Evolutionary conservation across 306 rosid species (phyloP), one percentile per base, ranked within the genome.

Genomic region (Ceratonia siliqua): DNA sequence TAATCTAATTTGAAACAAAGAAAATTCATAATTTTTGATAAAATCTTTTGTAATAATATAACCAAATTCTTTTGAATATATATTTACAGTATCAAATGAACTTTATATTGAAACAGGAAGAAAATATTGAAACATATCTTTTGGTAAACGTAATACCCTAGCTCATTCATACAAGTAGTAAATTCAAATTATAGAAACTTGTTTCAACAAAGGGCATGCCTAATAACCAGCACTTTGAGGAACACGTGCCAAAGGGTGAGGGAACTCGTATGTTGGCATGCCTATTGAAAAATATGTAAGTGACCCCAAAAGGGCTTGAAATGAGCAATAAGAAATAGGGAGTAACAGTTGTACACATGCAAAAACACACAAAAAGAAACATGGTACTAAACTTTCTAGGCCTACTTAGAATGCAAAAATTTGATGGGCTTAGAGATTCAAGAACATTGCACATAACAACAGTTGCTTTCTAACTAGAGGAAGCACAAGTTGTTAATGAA

Each of bases 231-330:
- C 92, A 77, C 90, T 89, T 81, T 83, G 95, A 78, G 96, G 88
- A 70, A 94, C 99, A 54, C 95, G 97, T 63, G 96, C 99, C 65
- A 92, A 85, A 61, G 99, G 99, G 65, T 94, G 99, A 54, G 97
- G 93, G 79, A 94, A 94, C 74, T 87, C 92, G 71, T 83, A 78
- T 27, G 97, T 90, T 68, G 99, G 97, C 92, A 97, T 94, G 93
- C 86, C 80, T 75, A 84, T 85, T 78, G 68, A 83, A 32, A 63
- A 46, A 70, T 46, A 75, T 36, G 73, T 73, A 62, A 81, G 84
- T 59, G 62, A 65, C 68, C 57, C 56, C 30, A 70, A 32, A 42
- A 71, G 39, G 39, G 18, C 62, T 20, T 36, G 6, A 38, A 63
- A 66, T 22, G 50, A 32, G 27, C 14, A 35, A 39, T 20, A 6